Conservation (phyloP, 805 yeast species). For the Pichia exigua region DNA sequence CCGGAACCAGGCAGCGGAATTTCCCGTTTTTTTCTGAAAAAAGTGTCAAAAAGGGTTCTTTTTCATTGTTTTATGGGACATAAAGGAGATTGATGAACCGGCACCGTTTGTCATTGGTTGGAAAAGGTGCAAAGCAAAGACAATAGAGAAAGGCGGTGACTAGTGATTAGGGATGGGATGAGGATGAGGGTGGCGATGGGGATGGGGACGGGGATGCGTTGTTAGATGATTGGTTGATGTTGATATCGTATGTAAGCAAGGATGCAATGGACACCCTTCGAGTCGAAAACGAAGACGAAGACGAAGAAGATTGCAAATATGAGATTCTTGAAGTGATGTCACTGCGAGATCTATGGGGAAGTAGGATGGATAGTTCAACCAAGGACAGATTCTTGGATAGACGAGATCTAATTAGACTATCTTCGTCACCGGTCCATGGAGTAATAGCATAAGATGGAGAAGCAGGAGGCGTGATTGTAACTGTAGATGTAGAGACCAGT, state of each 20-base stretch:
- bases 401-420: slow-evolving; percentile 51
- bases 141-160: neutral
- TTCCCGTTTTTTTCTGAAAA: too few relatives aligned
- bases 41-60: too few relatives aligned
- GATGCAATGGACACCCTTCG: slow-evolving; percentile 12
- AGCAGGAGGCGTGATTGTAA: neutral
- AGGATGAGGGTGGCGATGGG: neutral
- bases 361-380: slow-evolving; percentile 63
- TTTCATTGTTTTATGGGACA: too few relatives aligned
- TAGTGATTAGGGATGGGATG: neutral
- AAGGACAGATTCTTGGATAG: slow-evolving; percentile 52
- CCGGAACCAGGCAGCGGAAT: too few relatives aligned
- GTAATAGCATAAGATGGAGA: neutral
- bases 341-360: slow-evolving; percentile 66
- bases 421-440: slow-evolving; percentile 60
- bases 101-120: neutral
- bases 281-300: neutral
- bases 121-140: neutral
- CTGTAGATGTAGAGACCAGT: neutral
- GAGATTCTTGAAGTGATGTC: slow-evolving; percentile 63
- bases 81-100: neutral
- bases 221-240: neutral
- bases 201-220: neutral
- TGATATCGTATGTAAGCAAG: neutral
- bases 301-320: slow-evolving; percentile 26